These are phyloP conservation scores for Beta vulgaris DNA, from an alignment of 148 eudicot species.

Conservation along the genomic window DNA sequence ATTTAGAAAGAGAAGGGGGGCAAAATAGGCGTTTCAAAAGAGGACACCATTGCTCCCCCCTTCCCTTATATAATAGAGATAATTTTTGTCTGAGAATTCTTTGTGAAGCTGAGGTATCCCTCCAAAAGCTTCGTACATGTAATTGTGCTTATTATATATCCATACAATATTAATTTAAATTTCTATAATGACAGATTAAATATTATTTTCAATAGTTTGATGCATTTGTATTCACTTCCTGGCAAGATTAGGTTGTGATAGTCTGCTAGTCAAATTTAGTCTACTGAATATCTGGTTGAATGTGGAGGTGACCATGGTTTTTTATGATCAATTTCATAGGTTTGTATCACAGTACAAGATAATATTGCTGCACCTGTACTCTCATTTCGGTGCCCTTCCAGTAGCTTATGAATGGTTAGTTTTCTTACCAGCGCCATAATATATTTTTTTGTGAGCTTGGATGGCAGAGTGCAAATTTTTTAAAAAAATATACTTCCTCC, in stretches of 20 bases:
- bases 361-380: constrained; percentile 71
- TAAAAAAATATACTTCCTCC: too few relatives aligned
- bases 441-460: not conserved
- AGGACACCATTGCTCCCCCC: too few relatives aligned
- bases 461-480: not conserved
- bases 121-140: not conserved
- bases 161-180: not conserved
- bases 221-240: not conserved
- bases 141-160: not conserved
- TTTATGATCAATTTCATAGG: constrained; percentile 42
- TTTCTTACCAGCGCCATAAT: not conserved
- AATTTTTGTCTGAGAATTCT: not conserved
- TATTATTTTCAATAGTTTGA: not conserved
- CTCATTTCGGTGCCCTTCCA: constrained; percentile 73
- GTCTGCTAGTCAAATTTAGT: not conserved
- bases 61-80: too few relatives aligned
- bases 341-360: constrained; percentile 80
- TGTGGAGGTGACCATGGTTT: constrained; percentile 10
- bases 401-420: constrained; percentile 77
- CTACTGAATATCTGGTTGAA: not conserved
- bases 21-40: too few relatives aligned
- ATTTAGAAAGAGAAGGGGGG: too few relatives aligned
- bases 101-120: not conserved
- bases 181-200: not conserved
- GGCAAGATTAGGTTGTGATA: constrained; percentile 1